phyloP scores from a whole-genome alignment of 2,329 filamentous ascomycete species.

The Lecanoromycetidae sp. region DNA sequence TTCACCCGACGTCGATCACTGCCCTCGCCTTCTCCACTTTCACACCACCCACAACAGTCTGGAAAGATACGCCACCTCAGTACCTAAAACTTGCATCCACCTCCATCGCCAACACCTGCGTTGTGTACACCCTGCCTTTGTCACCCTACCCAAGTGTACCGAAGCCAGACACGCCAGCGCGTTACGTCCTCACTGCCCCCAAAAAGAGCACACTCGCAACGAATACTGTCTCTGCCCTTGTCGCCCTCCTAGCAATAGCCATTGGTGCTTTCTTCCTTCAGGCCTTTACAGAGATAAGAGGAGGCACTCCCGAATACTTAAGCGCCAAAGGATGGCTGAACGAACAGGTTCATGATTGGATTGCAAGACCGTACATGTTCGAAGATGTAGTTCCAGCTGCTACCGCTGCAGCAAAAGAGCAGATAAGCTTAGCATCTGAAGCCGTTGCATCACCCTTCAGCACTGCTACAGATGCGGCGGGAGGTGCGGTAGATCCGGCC shows the following conservation, averaged over 20 bases:
- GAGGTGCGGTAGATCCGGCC: no score
- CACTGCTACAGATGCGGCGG: neutral
- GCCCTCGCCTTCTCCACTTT: conserved; percentile 42
- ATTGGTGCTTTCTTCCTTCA: conserved; percentile 52
- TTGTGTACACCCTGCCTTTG: conserved; percentile 68
- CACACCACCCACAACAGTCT: conserved; percentile 40
- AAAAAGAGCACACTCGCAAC: conserved; percentile 40
- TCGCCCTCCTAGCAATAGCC: conserved; percentile 50
- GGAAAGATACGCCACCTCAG: conserved; percentile 40
- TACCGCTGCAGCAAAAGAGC: neutral
- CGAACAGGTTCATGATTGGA: conserved; percentile 31
- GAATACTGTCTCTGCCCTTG: conserved; percentile 42
- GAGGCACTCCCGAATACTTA: conserved; percentile 44
- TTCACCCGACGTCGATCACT: conserved; percentile 49
- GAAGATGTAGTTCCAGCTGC: conserved; percentile 16
- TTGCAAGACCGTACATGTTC: conserved; percentile 31
- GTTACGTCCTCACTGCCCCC: conserved; percentile 58
- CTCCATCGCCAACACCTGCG: conserved; percentile 65
- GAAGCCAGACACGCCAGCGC: conserved; percentile 34
- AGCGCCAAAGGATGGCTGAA: conserved; percentile 47
- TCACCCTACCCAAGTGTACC: conserved; percentile 28
- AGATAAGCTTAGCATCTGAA: conserved; percentile 1
- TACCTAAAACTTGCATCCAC: conserved; percentile 69
- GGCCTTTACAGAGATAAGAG: conserved; percentile 48
- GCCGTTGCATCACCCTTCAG: neutral